phyloP scores from a whole-genome alignment of 2,329 filamentous ascomycete species.

The Aspergillus texensis region DNA sequence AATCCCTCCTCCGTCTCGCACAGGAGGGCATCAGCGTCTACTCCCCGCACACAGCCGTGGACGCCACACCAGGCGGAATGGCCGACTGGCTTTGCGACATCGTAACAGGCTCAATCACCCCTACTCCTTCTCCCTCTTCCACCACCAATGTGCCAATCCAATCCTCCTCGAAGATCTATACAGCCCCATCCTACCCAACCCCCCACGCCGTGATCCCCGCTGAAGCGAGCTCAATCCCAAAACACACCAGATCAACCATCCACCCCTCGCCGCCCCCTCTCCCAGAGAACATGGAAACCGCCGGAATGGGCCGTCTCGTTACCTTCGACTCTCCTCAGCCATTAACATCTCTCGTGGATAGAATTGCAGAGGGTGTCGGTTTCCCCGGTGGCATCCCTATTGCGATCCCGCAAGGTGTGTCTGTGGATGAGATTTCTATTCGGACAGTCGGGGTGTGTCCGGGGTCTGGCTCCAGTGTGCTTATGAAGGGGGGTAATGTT shows the following conservation, averaged over 20 bases:
- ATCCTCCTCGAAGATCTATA: conserved; percentile 38
- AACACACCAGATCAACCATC: conserved; percentile 58
- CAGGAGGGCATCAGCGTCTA: conserved; percentile 92
- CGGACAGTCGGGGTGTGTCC: conserved; percentile 82
- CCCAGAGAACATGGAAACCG: conserved; percentile 48
- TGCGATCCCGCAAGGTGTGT: conserved; percentile 63
- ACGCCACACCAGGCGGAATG: conserved; percentile 80
- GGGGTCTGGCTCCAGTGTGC: conserved; percentile 74
- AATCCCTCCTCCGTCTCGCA: conserved; percentile 77
- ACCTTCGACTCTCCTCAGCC: conserved; percentile 56
- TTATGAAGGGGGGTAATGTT: conserved; percentile 59
- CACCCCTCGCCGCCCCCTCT: conserved; percentile 47
- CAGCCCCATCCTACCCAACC: conserved; percentile 44
- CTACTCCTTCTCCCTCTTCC: not conserved
- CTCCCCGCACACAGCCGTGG: conserved; percentile 91
- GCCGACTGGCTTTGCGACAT: conserved; percentile 94
- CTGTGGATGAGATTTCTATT: conserved; percentile 60
- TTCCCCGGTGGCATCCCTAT: conserved; percentile 67
- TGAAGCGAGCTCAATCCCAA: conserved; percentile 35
- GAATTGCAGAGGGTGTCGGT: conserved; percentile 65
- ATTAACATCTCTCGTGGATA: conserved; percentile 61
- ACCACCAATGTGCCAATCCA: conserved; percentile 11
- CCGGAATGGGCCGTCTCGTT: conserved; percentile 65
- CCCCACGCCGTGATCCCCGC: conserved; percentile 27
- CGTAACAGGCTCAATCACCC: conserved; percentile 59